Conservation (phyloP, 2,329 filamentous ascomycete genomes). For the Epichloe festucae region DNA sequence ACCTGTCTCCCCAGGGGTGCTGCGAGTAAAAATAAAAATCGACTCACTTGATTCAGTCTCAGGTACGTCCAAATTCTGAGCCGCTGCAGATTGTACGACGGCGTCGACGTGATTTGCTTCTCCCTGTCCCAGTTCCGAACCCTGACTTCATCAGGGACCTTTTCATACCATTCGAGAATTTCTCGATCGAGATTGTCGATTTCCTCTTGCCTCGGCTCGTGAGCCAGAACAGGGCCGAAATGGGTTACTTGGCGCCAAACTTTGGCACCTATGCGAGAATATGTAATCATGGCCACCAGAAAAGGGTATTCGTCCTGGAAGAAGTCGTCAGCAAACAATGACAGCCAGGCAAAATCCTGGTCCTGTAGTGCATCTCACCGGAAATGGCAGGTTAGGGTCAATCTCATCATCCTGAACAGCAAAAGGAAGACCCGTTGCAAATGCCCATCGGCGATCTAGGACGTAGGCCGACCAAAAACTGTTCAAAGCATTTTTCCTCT, state of each 20-base stretch:
- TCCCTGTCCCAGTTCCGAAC: constrained; percentile 46
- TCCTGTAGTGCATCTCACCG: constrained; percentile 38
- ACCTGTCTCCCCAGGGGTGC: not conserved
- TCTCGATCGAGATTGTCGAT: constrained; percentile 73
- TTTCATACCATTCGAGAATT: constrained; percentile 75
- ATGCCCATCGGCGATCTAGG: constrained; percentile 75
- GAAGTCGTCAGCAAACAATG: not conserved
- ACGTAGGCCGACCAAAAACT: constrained; percentile 83
- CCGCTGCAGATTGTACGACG: constrained; percentile 55
- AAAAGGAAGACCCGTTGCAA: constrained; percentile 80
- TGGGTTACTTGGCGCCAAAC: constrained; percentile 74
- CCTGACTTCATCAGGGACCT: constrained; percentile 49
- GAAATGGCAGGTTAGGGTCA: constrained; percentile 64
- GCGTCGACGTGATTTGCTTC: constrained; percentile 38
- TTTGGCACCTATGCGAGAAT: constrained; percentile 70
- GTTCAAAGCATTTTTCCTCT: constrained; percentile 53
- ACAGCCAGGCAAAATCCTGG: not conserved
- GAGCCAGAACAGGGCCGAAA: constrained; percentile 45
- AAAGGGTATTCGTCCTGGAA: constrained; percentile 48
- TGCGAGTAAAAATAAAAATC: not conserved
- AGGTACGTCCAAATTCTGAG: constrained; percentile 76
- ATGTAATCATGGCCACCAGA: constrained; percentile 71
- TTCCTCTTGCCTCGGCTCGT: constrained; percentile 56
- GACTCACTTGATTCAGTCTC: constrained; percentile 59
- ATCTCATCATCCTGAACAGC: constrained; percentile 77